A percentile compares a stretch with the other conserved stretches of the same genome.
Conservation (phyloP, 1,284 basidiomycete genomes). For the Schizopora paradoxa region DNA sequence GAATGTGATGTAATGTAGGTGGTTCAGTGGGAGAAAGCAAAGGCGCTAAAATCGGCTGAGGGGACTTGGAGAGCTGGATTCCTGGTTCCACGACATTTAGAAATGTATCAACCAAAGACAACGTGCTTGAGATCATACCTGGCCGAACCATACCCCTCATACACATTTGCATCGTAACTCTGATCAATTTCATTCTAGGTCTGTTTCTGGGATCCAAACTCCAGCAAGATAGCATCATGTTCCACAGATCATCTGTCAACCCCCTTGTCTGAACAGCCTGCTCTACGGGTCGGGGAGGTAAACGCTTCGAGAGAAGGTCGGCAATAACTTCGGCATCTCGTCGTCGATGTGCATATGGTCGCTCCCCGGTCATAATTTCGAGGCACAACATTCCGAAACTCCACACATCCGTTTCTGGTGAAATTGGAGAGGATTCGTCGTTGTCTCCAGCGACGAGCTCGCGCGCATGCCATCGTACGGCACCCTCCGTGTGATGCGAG, state of each 20-base stretch:
- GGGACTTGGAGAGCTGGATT: too few species aligned
- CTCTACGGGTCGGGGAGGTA: conserved; percentile 29
- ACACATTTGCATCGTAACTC: too few species aligned
- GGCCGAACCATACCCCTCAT: too few species aligned
- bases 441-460: conserved; percentile 26
- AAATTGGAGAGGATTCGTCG: conserved; percentile 25
- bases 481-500: conserved; percentile 19
- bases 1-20: too few species aligned
- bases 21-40: too few species aligned
- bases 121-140: too few species aligned
- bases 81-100: too few species aligned
- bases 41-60: too few species aligned
- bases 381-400: conserved; percentile 40
- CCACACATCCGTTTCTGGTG: conserved; percentile 38
- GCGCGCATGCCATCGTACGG: conserved; percentile 36
- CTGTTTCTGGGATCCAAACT: conserved; percentile 29
- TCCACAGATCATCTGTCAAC: conserved; percentile 35
- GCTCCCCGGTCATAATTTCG: conserved; percentile 36
- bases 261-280: conserved; percentile 23
- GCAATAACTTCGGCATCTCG: conserved; percentile 29
- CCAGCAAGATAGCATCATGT: conserved; percentile 36
- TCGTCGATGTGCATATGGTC: conserved; percentile 29
- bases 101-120: too few species aligned
- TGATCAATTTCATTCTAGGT: conserved; percentile 37
- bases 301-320: conserved; percentile 26